phyloP scores from a whole-genome alignment of 139 green algal genomes.

The Tetradesmus lagerheimii region DNA sequence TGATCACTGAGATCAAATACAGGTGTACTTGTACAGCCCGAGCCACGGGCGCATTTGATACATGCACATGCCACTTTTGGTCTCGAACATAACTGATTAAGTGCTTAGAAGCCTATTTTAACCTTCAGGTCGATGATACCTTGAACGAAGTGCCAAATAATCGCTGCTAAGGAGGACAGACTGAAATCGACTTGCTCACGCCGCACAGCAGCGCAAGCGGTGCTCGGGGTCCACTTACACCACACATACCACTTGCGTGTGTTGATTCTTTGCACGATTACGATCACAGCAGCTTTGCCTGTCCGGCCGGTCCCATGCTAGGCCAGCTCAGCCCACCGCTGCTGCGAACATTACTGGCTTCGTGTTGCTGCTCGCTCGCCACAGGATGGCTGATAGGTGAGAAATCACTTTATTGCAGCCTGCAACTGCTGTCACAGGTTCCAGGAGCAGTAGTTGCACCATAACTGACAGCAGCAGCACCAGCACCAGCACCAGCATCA shows the following conservation, averaged over 20 bases:
- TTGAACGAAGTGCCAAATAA: no score
- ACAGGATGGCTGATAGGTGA: constrained; percentile 10
- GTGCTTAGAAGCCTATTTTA: no score
- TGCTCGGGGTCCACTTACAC: no score
- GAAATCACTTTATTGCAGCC: background rate
- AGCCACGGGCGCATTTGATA: background rate
- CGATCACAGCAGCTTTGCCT: background rate
- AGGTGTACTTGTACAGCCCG: background rate
- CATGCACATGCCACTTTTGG: no score
- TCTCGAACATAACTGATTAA: no score
- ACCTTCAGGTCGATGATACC: no score
- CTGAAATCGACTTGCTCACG: no score
- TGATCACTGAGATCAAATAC: background rate
- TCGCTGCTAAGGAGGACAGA: no score
- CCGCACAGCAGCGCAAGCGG: no score
- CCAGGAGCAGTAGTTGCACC: background rate
- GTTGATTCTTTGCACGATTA: background rate
- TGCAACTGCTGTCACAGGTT: background rate
- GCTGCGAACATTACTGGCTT: background rate
- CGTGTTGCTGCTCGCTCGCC: background rate
- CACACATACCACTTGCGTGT: no score
- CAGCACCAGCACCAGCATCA: background rate
- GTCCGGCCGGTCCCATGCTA: background rate
- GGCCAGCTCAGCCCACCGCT: background rate
- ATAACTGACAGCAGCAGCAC: background rate